Percentiles rank a stretch among this genome's conserved stretches.
Conservation (phyloP, 1,284 basidiomycete genomes). For the Rhodotorula glutinis region DNA sequence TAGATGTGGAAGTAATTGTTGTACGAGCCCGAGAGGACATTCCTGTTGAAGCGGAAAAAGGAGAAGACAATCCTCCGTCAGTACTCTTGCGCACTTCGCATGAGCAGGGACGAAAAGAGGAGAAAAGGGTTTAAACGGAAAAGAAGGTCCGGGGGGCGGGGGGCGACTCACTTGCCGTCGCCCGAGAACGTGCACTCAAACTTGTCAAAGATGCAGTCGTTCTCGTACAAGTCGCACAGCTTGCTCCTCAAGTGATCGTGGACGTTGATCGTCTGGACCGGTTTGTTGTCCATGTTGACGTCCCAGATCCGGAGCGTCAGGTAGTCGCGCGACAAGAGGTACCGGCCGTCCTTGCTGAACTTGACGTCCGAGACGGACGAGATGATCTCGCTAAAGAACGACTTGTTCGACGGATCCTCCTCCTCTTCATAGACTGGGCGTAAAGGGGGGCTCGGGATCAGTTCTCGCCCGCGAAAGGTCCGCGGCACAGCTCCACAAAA, state of each 20-base stretch:
- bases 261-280: conserved; percentile 96
- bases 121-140: too few species aligned
- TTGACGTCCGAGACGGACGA: conserved; percentile 99
- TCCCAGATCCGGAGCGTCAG: conserved; percentile 99
- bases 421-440: conserved; percentile 89
- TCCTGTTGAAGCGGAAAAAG: conserved; percentile 53
- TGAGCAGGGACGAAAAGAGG: too few species aligned
- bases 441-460: too few species aligned
- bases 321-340: conserved; percentile 96
- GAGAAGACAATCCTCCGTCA: not conserved
- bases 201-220: conserved; percentile 99
- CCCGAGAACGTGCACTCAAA: conserved; percentile 97
- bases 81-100: too few species aligned
- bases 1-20: conserved; percentile 99
- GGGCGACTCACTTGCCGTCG: conserved; percentile 75
- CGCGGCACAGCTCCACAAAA: too few species aligned
- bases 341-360: conserved; percentile 94
- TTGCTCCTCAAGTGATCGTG: conserved; percentile 97
- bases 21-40: conserved; percentile 95
- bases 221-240: conserved; percentile 98
- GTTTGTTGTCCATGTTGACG: conserved; percentile 96
- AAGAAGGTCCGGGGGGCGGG: too few species aligned
- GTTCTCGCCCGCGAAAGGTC: too few species aligned
- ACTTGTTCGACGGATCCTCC: conserved; percentile 93
- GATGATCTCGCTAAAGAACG: conserved; percentile 99